Evolutionary conservation across 352 stramenopile genomes (phyloP), one percentile per base, ranked within the genome.

Genomic region (Pythium aphanidermatum): DNA sequence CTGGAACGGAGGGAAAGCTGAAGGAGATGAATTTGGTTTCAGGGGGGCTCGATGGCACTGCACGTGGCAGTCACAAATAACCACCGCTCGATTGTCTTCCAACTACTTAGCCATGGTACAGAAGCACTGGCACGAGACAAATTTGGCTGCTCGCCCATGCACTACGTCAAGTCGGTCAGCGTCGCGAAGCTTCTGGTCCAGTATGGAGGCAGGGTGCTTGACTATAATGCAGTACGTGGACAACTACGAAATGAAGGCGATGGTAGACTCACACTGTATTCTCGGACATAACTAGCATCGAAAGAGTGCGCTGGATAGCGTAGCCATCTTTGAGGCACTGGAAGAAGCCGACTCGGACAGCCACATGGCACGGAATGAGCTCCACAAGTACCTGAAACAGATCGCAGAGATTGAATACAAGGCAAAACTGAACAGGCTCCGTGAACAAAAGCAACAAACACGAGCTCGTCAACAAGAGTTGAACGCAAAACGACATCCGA

Each of bases 131-230:
- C 64, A 29, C 62, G 69, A 0, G 73, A 90, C 55, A 74, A 74
- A 5, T 88, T 85, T 56, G 67, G 63, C 5, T 80, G 62, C 4
- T 75, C 78, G 0, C 73, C 78, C 2, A 61, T 90, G 59, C 75
- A 90, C 45, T 90, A 88, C 31, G 75, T 70, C 32, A 68, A 74
- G 31, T 83, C 75, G 13, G 37, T 77, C 25, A 85, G 53, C n/a
- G 63, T 84, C 8, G 72, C 68, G 3, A 85, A 83, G 31, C 56
- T 87, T 11, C 60, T 87, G 3, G 32, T 83, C 14, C 68, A 82
- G 28, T 87, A 87, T 14, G 70, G 73, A 1, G 66, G 50, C 7
- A 63, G 63, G 42, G 58, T 82, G 2, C 68, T 87, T 21, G 72
- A 85, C 51, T 74, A 71, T 46, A 83, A 85, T 32, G 48, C 65